Evolutionary conservation across 2,329 filamentous ascomycete genomes (phyloP).

Genomic region (Dothistroma pini): DNA sequence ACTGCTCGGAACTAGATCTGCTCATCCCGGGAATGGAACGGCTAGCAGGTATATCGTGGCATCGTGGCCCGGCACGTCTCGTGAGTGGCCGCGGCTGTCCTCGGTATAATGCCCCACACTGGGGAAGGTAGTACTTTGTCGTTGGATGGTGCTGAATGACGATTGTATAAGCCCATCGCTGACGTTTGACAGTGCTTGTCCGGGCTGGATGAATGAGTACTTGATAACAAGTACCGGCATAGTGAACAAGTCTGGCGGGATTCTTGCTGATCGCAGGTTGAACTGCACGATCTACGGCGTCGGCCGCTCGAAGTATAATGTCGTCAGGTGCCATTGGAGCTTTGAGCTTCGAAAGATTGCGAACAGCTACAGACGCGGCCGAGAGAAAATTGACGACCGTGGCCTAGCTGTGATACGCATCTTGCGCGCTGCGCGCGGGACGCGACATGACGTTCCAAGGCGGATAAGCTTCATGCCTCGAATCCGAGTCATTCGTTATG

Average conservation of each 20-base stretch:
- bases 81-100: conserved; percentile 17
- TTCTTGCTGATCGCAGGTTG: neutral
- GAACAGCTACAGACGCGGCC: neutral
- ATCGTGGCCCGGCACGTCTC: conserved; percentile 10
- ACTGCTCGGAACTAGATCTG: conserved; percentile 14
- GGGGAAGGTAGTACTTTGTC: conserved; percentile 2
- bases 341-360: neutral
- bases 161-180: neutral
- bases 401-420: neutral
- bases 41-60: neutral
- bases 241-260: neutral
- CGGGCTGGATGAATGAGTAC: neutral
- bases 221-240: neutral
- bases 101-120: conserved; percentile 11
- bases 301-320: neutral
- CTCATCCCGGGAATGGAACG: conserved; percentile 13
- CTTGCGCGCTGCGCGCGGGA: too few relatives aligned
- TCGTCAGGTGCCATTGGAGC: neutral
- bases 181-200: neutral
- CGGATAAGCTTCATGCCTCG: too few relatives aligned
- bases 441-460: too few relatives aligned
- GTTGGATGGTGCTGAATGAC: conserved; percentile 5
- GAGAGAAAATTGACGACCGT: neutral
- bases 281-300: neutral
- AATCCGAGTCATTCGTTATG: too few relatives aligned